Base-by-base conservation (phyloP, 1,284 basidiomycete genomes). In the Singerocomus inundabilis region DNA sequence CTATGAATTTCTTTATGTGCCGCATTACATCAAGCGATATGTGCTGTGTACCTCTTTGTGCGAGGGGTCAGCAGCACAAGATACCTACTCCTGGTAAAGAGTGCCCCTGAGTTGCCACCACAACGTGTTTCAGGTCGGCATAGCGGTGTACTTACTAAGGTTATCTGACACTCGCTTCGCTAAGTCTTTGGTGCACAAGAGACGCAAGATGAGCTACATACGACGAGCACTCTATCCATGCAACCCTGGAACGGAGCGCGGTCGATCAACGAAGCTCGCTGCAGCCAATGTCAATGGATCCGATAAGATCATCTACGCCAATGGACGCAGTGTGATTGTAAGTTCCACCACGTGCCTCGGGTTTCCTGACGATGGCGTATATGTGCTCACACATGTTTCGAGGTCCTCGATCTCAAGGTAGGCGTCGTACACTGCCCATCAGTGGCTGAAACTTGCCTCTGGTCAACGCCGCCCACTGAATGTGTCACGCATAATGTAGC, bases 281-380 rank as follows among this genome's bases (percentile, higher is more conserved):
- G 81, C 89, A 18, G 81, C 80, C 62, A 92, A 92, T 59, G 46
- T 62, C 48, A 66, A 61, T 44, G 61, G 61, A 24, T 61, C 60
- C 13, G 87, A 90, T 66, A 93, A 88, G 73, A 73, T 98, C 51
- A 79, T 91, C 31, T 98, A 98, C 64, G 80, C 87, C 2, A 93
- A 91, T 64, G 93, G 92, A 36, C 84, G 88, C 66, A 84, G 84
- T 24, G 85, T 97, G 43, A 84, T 95, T 60, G 91, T 94, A 63
- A 62, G 91, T 78, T 6, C 25, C 26, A 6, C 37, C 34, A 21
- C 39, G 24, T 51, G 32, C 24, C 31, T 33, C 41, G 28, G 47
- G 2, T 31, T 30, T 16, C 12, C 10, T 15, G 2, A 28, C 4
- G 0, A 32, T 36, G 9, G 9, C n/a, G 24, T 12, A 11, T 18